phyloP scores from a whole-genome alignment of 1,284 basidiomycete genomes.

The Cutaneotrichosporon curvatum region DNA sequence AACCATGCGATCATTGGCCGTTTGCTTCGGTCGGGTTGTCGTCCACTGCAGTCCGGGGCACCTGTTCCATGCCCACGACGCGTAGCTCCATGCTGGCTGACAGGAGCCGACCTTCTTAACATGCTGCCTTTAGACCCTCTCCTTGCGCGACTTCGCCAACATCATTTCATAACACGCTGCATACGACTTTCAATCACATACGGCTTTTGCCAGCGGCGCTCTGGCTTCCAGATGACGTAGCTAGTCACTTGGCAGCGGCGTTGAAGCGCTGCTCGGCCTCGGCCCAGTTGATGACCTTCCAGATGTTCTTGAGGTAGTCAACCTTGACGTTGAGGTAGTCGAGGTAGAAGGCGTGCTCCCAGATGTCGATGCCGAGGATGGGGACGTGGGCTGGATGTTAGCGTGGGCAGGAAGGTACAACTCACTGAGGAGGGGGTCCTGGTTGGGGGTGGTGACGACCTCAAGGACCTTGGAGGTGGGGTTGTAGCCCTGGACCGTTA shows the following conservation, averaged over 20 bases:
- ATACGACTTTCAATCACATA: too few relatives aligned
- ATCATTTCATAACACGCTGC: too few relatives aligned
- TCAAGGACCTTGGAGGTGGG: conserved; percentile 67
- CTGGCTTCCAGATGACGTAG: too few relatives aligned
- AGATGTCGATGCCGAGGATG: conserved; percentile 93
- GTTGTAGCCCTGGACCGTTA: conserved; percentile 59
- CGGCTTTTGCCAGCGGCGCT: too few relatives aligned
- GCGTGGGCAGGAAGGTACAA: conserved; percentile 1
- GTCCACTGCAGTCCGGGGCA: too few relatives aligned
- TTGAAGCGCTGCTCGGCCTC: conserved; percentile 72
- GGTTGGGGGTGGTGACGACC: conserved; percentile 86
- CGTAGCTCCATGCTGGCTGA: too few relatives aligned
- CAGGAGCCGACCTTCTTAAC: too few relatives aligned
- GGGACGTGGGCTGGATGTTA: conserved; percentile 63
- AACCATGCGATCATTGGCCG: too few relatives aligned
- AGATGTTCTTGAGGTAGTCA: conserved; percentile 83
- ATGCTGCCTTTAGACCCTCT: too few relatives aligned
- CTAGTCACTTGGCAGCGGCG: conserved; percentile 47
- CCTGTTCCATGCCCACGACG: too few relatives aligned
- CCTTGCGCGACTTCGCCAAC: too few relatives aligned
- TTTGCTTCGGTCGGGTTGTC: too few relatives aligned
- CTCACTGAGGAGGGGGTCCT: conserved; percentile 77
- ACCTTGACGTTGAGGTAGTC: conserved; percentile 87
- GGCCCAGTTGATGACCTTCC: conserved; percentile 87
- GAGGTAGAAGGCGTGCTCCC: conserved; percentile 65